Conservation (phyloP, 2,329 filamentous ascomycete species). For the Mollisiaceae sp. region DNA sequence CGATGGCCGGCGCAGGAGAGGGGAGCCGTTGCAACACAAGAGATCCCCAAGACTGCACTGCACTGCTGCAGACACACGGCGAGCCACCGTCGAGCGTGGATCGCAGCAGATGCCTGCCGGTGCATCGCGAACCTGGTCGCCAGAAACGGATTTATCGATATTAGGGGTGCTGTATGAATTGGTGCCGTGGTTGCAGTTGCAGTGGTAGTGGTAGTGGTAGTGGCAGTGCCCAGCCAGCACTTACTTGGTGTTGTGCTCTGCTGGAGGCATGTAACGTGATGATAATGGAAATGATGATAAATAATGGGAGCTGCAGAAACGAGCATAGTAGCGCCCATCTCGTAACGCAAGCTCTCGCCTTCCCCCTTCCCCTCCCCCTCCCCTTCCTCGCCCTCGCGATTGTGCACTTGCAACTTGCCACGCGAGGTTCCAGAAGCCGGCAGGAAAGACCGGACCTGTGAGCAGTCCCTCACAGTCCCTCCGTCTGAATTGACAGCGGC, state of each 20-base stretch:
- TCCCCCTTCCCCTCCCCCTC: too few species aligned
- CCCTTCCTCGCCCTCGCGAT: too few species aligned
- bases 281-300: background rate
- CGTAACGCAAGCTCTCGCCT: background rate
- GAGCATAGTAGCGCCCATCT: too few species aligned
- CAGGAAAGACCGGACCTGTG: background rate
- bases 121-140: conserved; percentile 12
- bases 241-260: background rate
- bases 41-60: conserved; percentile 16
- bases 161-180: background rate
- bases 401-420: conserved; percentile 5
- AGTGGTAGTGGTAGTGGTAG: too few species aligned
- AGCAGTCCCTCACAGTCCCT: background rate
- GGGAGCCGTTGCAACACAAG: conserved; percentile 15
- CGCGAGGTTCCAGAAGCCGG: background rate
- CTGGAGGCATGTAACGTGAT: conserved; percentile 4
- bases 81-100: conserved; percentile 17
- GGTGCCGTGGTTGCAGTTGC: conserved; percentile 2
- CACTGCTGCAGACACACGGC: conserved; percentile 2
- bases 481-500: background rate
- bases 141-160: background rate
- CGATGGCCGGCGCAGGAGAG: conserved; percentile 22
- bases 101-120: conserved; percentile 20
- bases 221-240: background rate
- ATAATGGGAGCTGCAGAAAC: too few species aligned